Evolutionary conservation across 441 rosid genomes (phyloP), one percentile per base, ranked within the genome.

Genomic region (Breynia disticha): DNA sequence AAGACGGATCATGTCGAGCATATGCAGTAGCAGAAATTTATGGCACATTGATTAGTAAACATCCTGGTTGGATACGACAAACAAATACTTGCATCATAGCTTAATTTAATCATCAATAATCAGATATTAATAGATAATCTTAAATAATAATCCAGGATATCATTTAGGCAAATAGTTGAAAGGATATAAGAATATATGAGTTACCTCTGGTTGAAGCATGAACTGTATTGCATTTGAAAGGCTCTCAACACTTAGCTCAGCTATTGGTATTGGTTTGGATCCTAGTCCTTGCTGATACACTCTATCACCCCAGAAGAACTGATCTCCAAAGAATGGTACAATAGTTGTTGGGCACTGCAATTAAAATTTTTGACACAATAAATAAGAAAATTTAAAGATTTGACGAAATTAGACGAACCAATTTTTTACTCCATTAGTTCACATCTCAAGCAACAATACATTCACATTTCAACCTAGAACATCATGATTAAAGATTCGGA

Each of bases 321-420:
- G 99, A 69, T 93, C 99, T 60, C 99, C 99, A 47, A 93, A 89
- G 76, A 93, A 93, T 0, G 99, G 99, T 32, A 93, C 95, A 16
- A 93, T 78, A 32, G 96, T 89, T 17, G 97, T 93, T 43, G 99
- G 99, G 71, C 99, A 87, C 99, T 93, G 84, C 45, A 74, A 54
- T 67, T 47, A 54, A 13, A 56, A 46, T 19, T 58, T n/a, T 48
- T 61, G 19, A 56, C 24, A 51, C 11, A 57, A 66, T 16, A 22
- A 51, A 49, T 49, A 19, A 7, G 35, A 53, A 55, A 24, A 62
- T 24, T 35, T 8, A 18, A 62, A 16, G 15, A 28, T 42, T 28
- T 19, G 11, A 20, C 15, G 10, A 50, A 44, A 16, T n/a, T 37
- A 43, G 22, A 3, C 32, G 32, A 24, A 24, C 32, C 32, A 24